Conservation (phyloP, 108 stramenopile species). For the Cyclostephanos tholiformis region DNA sequence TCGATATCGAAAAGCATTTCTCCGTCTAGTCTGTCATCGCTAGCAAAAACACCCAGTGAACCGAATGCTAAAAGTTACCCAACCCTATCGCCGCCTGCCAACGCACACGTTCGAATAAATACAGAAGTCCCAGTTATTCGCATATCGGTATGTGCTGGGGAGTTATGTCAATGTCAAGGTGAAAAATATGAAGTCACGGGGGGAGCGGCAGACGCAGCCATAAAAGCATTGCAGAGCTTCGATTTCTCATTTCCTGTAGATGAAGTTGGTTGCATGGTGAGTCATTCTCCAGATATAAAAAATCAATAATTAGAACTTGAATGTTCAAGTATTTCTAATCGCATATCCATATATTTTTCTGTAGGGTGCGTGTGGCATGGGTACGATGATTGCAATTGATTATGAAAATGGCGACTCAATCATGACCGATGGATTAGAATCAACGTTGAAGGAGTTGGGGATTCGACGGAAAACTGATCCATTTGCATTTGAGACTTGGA, state of each 20-base stretch:
- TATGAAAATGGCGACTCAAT: slow-evolving; percentile 56
- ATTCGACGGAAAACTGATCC: slow-evolving; percentile 6
- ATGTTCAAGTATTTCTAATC: background rate
- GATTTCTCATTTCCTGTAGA: slow-evolving; percentile 53
- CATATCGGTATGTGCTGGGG: slow-evolving; percentile 55
- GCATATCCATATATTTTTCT: background rate
- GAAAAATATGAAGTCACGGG: slow-evolving; percentile 45
- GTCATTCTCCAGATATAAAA: background rate
- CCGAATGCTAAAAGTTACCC: background rate
- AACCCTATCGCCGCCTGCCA: slow-evolving; percentile 8
- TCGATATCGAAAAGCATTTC: background rate
- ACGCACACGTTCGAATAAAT: slow-evolving; percentile 15
- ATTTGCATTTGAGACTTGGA: background rate
- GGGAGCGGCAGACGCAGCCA: slow-evolving; percentile 39
- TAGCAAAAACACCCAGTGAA: no score
- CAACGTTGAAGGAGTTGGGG: slow-evolving; percentile 34
- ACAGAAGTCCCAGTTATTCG: slow-evolving; percentile 33
- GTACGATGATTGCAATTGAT: slow-evolving; percentile 67
- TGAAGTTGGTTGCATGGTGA: slow-evolving; percentile 52
- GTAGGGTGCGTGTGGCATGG: slow-evolving; percentile 58
- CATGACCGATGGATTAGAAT: slow-evolving; percentile 51
- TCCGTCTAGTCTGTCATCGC: background rate
- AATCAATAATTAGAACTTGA: background rate
- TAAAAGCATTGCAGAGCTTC: slow-evolving; percentile 36
- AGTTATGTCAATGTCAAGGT: slow-evolving; percentile 62